Evolutionary conservation across 2,329 filamentous ascomycete species (phyloP), one percentile per base, ranked within the genome.

Genomic region (Alternaria gansuensis): DNA sequence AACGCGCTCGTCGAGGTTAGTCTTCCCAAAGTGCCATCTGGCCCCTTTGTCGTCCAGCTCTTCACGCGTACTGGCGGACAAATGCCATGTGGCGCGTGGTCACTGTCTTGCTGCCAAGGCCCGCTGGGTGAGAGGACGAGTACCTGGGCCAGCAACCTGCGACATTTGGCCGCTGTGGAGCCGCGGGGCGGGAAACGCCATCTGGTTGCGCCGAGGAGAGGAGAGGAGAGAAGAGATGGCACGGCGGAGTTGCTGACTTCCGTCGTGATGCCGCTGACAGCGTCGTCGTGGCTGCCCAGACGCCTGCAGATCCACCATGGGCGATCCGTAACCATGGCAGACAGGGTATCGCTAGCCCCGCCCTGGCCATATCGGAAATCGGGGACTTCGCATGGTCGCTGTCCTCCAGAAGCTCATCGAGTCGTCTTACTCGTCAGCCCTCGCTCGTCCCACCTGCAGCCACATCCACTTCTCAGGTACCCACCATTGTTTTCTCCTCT

Each of bases 301-400:
- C 59, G 60, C 62, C 57, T 68, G 74, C 66, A 72, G 73, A 76
- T 77, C 73, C 66, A 73, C 67, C 65, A 65, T 57, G 59, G 72
- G 64, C 71, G 74, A 76, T 76, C 74, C 73, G 71, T 75, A 73
- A 76, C 72, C 64, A 69, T 70, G 73, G 71, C 69, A 63, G 69
- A 59, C 70, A 71, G 67, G 70, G 68, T 69, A 65, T 66, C 60
- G 61, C 60, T 68, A 63, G 71, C 71, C 72, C 72, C 72, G 66
- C 73, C 70, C 67, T 70, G 58, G 64, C 65, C 62, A 66, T 62
- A 65, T 76, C 71, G 75, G 72, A 74, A 74, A 75, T 75, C 74
- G 71, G 73, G 76, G 68, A 67, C 60, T 71, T 72, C 64, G 64
- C 66, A 65, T 65, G 67, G 65, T 69, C 60, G 58, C 65, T 62